Percentiles rank a stretch among this genome's conserved stretches.
These are phyloP conservation scores for Microcera coccophila DNA, from an alignment of 2,329 filamentous ascomycete species.

Conservation along the genomic window DNA sequence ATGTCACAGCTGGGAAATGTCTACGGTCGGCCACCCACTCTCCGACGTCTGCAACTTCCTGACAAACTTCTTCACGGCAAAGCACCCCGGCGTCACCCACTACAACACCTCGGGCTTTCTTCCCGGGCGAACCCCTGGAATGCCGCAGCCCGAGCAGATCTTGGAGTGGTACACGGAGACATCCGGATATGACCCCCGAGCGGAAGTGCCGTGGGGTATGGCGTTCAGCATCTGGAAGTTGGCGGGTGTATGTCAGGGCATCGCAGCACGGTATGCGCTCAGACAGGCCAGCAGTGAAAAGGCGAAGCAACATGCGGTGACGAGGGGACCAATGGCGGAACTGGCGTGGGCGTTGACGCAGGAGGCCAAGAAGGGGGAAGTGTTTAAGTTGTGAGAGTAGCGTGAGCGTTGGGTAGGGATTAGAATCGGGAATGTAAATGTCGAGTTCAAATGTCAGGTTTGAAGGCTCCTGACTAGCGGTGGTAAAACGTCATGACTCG, in stretches of 20 bases:
- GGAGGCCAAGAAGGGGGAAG: slow-evolving; percentile 30
- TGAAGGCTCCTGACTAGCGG: too few species aligned
- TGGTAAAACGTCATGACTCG: too few species aligned
- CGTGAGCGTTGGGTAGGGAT: background rate
- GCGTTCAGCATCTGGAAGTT: slow-evolving; percentile 61
- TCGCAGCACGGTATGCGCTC: slow-evolving; percentile 79
- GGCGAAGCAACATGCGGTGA: slow-evolving; percentile 67
- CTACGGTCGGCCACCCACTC: slow-evolving; percentile 91
- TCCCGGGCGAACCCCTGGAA: slow-evolving; percentile 60
- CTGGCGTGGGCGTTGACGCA: slow-evolving; percentile 73
- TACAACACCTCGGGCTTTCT: slow-evolving; percentile 51
- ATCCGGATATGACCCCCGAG: slow-evolving; percentile 66
- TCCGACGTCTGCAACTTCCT: slow-evolving; percentile 82
- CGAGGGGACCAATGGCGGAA: slow-evolving; percentile 69
- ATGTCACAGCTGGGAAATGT: slow-evolving; percentile 80
- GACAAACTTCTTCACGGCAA: slow-evolving; percentile 39
- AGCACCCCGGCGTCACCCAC: slow-evolving; percentile 19
- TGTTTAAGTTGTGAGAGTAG: slow-evolving; percentile 27
- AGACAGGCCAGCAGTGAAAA: slow-evolving; percentile 86
- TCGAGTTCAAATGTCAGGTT: too few species aligned
- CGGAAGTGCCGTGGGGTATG: slow-evolving; percentile 57
- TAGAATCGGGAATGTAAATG: too few species aligned
- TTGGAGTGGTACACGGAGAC: slow-evolving; percentile 41
- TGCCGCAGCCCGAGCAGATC: slow-evolving; percentile 45
- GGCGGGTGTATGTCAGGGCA: slow-evolving; percentile 73